phyloP scores from a whole-genome alignment of 495 filamentous ascomycete species.

The Pseudomonodictys pantanalensis region DNA sequence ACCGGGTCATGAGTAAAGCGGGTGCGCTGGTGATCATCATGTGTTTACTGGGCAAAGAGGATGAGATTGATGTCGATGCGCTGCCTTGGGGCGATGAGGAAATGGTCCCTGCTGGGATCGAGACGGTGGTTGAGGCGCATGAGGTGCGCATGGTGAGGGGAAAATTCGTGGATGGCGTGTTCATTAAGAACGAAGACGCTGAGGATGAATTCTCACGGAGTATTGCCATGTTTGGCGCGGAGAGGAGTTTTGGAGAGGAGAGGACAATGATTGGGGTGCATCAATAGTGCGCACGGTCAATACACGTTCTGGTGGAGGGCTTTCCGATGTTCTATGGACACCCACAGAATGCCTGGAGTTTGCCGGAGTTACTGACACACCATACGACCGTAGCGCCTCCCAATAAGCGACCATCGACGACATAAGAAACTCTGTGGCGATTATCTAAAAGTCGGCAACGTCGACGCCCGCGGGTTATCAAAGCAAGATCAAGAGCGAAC shows the following conservation, averaged over 20 bases:
- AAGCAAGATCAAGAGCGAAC: too few species aligned
- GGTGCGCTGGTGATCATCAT: slow-evolving; percentile 78
- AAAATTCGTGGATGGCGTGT: slow-evolving; percentile 44
- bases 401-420: too few species aligned
- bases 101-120: slow-evolving; percentile 64
- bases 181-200: slow-evolving; percentile 41
- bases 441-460: too few species aligned
- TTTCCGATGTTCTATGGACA: too few species aligned
- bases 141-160: slow-evolving; percentile 57
- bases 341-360: too few species aligned
- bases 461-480: too few species aligned
- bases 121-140: slow-evolving; percentile 75
- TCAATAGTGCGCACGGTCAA: too few species aligned
- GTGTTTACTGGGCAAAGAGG: slow-evolving; percentile 60
- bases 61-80: slow-evolving; percentile 68
- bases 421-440: too few species aligned
- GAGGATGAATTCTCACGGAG: slow-evolving; percentile 26
- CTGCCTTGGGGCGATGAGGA: slow-evolving; percentile 79
- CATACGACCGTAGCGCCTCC: too few species aligned
- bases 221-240: slow-evolving; percentile 24
- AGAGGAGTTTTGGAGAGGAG: slow-evolving; percentile 21
- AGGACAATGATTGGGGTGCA: slow-evolving; percentile 20
- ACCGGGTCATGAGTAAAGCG: slow-evolving; percentile 90
- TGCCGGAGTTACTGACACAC: too few species aligned
- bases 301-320: too few species aligned